These are phyloP conservation scores for Colletotrichum spaethianum DNA, from an alignment of 2,329 filamentous ascomycete species.

Conservation along the genomic window DNA sequence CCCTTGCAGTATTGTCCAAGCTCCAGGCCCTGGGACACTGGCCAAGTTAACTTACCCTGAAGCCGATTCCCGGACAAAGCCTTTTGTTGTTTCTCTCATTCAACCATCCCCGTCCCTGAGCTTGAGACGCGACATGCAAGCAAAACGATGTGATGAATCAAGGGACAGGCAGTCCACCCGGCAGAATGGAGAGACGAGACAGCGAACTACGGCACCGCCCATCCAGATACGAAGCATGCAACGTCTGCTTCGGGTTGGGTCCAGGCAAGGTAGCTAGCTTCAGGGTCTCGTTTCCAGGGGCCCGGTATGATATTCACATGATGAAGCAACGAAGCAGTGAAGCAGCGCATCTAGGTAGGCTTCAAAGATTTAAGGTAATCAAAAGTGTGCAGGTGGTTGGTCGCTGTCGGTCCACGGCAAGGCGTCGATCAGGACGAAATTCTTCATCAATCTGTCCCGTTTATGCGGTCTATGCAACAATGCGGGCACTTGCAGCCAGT, in stretches of 20 bases:
- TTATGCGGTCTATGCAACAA: neutral
- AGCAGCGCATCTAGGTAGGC: neutral
- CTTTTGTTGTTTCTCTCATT: constrained; percentile 1
- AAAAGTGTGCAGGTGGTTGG: neutral
- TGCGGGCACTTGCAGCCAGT: neutral
- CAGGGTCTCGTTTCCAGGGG: neutral
- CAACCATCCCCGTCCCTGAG: neutral
- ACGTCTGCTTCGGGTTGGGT: neutral
- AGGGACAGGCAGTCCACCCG: neutral
- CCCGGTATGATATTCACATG: neutral
- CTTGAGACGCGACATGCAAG: neutral
- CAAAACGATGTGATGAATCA: neutral
- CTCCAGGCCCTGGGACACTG: neutral
- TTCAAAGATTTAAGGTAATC: neutral
- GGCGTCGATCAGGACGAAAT: constrained; percentile 7
- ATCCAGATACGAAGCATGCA: neutral
- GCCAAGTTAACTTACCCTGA: neutral
- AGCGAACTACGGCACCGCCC: neutral
- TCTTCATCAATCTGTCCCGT: neutral
- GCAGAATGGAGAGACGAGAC: neutral
- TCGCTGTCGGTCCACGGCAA: neutral
- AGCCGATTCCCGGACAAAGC: neutral
- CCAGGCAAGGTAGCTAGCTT: neutral
- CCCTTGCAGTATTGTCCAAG: neutral
- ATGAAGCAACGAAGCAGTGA: neutral